Percentiles rank a stretch among this genome's conserved stretches.
Conservation (phyloP, 768 basidiomycete genomes). For the Phylloporus rhodoxanthus region DNA sequence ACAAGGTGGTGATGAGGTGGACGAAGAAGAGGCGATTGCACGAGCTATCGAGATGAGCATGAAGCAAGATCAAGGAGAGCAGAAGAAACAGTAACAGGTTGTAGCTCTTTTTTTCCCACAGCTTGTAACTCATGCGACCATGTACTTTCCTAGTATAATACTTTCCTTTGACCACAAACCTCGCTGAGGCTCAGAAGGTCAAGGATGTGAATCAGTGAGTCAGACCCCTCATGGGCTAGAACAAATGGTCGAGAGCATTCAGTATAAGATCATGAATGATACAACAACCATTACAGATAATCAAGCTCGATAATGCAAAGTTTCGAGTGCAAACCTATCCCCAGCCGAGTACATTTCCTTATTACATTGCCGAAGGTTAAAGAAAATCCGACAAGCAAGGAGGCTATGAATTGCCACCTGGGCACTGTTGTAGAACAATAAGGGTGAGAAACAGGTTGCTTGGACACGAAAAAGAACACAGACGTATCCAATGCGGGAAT, state of each 20-base stretch:
- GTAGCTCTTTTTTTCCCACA: neutral
- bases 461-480: conserved; percentile 2
- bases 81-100: conserved; percentile 30
- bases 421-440: conserved; percentile 11
- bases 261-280: neutral
- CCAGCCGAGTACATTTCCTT: neutral
- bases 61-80: conserved; percentile 50
- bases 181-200: too few relatives aligned
- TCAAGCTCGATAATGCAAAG: conserved; percentile 1
- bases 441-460: conserved; percentile 3
- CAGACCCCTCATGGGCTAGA: neutral
- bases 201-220: too few relatives aligned
- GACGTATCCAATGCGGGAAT: conserved; percentile 19
- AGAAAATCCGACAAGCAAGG: conserved; percentile 25
- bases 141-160: too few relatives aligned
- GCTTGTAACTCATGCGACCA: neutral
- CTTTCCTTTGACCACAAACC: neutral
- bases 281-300: neutral
- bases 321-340: neutral
- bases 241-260: neutral
- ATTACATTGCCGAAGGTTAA: conserved; percentile 22
- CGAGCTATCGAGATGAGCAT: conserved; percentile 93
- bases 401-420: conserved; percentile 26
- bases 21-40: conserved; percentile 86
- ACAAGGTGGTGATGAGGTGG: conserved; percentile 58